A percentile compares a stretch with the other conserved stretches of the same genome.
phyloP scores from a whole-genome alignment of 768 basidiomycete genomes.

The Krasilnikovozyma curviuscula region DNA sequence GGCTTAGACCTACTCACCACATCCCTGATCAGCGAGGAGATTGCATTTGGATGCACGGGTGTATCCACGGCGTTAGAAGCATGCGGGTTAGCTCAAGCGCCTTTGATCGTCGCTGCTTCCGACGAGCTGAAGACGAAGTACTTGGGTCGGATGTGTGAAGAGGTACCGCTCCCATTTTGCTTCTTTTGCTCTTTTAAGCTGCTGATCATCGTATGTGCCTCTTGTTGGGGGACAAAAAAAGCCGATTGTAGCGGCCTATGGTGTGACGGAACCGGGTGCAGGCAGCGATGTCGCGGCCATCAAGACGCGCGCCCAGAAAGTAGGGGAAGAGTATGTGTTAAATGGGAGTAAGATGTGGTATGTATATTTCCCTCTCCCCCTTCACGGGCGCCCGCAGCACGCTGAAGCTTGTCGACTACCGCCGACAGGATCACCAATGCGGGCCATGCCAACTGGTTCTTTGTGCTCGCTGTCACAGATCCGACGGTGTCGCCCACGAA shows the following conservation, averaged over 20 bases:
- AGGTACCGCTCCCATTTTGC: conserved; percentile 15
- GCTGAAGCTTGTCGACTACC: neutral
- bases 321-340: conserved; percentile 5
- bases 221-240: neutral
- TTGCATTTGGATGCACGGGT: conserved; percentile 26
- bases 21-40: conserved; percentile 26
- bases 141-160: conserved; percentile 28
- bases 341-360: conserved; percentile 28
- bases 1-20: too few relatives aligned
- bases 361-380: neutral
- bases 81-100: conserved; percentile 26
- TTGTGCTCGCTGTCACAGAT: conserved; percentile 28
- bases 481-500: conserved; percentile 20
- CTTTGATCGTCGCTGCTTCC: conserved; percentile 25
- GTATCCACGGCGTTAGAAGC: conserved; percentile 29
- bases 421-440: conserved; percentile 23
- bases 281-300: conserved; percentile 30
- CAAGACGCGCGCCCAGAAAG: conserved; percentile 25
- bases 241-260: conserved; percentile 25
- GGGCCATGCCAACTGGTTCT: conserved; percentile 21
- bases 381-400: neutral
- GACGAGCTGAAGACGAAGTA: conserved; percentile 28
- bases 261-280: conserved; percentile 26
- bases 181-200: too few relatives aligned
- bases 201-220: neutral